These are phyloP conservation scores for Solanum peruvianum DNA, from an alignment of 257 asterid genomes.

Conservation along the genomic window DNA sequence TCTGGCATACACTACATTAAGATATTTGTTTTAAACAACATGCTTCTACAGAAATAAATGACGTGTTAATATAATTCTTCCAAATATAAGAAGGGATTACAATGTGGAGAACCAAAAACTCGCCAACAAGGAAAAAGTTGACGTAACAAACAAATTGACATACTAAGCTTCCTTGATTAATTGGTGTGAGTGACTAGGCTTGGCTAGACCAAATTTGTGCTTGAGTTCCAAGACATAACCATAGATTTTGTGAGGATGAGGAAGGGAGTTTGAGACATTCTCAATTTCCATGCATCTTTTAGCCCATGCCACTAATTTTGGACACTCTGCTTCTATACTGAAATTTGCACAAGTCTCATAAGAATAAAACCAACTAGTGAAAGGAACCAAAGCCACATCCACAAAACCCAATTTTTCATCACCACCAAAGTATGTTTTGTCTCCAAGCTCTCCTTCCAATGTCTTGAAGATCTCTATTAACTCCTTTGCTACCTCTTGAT, in stretches of 20 bases:
- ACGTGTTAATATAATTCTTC: background rate
- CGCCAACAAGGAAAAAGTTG: background rate
- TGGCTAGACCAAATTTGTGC: background rate
- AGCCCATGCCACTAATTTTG: background rate
- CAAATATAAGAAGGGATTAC: too few species aligned
- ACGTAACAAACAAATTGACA: background rate
- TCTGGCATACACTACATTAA: background rate
- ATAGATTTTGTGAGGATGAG: constrained; percentile 4
- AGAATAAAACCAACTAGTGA: constrained; percentile 1
- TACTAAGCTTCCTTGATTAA: background rate
- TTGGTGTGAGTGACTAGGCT: background rate
- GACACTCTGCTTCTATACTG: background rate
- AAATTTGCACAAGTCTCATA: background rate
- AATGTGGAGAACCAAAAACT: too few species aligned
- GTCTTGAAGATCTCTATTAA: background rate
- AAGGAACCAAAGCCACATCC: constrained; percentile 1
- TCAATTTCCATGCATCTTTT: background rate
- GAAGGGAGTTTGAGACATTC: background rate
- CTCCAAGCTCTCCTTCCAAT: constrained; percentile 1
- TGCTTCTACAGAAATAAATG: background rate
- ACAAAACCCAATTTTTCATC: background rate
- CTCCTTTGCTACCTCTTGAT: constrained; percentile 1
- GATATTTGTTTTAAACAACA: background rate
- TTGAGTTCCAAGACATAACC: background rate
- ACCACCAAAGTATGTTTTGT: constrained; percentile 1